phyloP scores from a whole-genome alignment of 2,329 filamentous ascomycete species.

The Plectosphaerella sp. region DNA sequence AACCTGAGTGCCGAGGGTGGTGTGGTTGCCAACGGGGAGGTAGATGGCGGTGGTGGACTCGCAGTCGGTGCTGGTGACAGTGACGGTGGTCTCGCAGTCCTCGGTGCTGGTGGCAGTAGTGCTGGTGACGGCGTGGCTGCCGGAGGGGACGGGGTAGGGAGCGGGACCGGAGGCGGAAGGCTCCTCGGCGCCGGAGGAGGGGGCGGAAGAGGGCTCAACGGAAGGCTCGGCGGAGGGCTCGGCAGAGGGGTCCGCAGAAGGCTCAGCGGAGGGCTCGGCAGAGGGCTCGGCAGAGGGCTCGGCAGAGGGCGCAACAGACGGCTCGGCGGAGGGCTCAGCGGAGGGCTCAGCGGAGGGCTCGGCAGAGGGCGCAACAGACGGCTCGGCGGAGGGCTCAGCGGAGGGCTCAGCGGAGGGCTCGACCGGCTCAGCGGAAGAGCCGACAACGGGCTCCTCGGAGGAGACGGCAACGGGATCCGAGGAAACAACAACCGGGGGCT shows the following conservation, averaged over 20 bases:
- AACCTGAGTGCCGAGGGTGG: not conserved
- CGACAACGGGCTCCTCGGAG: not conserved
- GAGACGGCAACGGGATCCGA: not conserved
- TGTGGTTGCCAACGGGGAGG: not conserved
- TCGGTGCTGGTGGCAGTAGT: not conserved
- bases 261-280: not conserved
- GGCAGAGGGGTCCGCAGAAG: not conserved
- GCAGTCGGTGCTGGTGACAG: not conserved
- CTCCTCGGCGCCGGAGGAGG: not conserved
- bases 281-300: not conserved
- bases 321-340: not conserved
- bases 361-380: not conserved
- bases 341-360: not conserved
- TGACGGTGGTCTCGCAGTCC: constrained; percentile 3
- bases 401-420: not conserved
- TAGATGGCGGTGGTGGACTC: not conserved
- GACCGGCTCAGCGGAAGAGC: not conserved
- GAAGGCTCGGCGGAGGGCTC: not conserved
- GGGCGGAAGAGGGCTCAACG: not conserved
- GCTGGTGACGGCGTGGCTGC: not conserved
- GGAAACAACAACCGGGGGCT: constrained; percentile 3
- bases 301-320: not conserved
- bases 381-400: not conserved
- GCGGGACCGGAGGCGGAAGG: not conserved
- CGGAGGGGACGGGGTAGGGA: not conserved